Percentiles rank a stretch among this genome's conserved stretches.
These are phyloP conservation scores for Neurospora tetraspora DNA, from an alignment of 495 filamentous ascomycete genomes.

Conservation along the genomic window DNA sequence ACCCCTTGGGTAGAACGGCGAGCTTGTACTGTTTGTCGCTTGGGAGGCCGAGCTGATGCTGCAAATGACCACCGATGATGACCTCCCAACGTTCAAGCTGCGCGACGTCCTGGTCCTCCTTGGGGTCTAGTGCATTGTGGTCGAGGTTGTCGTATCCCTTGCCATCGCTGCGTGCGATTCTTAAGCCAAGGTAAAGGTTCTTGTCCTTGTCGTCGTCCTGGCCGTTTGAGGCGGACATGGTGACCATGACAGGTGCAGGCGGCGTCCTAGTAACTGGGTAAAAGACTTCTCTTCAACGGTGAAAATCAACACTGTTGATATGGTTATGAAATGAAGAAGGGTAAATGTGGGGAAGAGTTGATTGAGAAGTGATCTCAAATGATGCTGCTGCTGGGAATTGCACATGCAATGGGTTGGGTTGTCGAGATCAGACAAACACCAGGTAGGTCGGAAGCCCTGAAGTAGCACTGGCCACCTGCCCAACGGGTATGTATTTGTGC, in stretches of 20 bases:
- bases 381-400: neutral
- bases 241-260: neutral
- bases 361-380: neutral
- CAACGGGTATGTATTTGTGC: neutral
- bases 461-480: neutral
- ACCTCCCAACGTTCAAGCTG: constrained; percentile 25
- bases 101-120: constrained; percentile 16
- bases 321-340: neutral
- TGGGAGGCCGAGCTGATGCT: constrained; percentile 13
- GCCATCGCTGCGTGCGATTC: constrained; percentile 22
- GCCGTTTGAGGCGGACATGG: neutral
- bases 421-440: neutral
- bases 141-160: constrained; percentile 13
- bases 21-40: constrained; percentile 22
- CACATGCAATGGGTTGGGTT: neutral
- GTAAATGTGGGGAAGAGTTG: neutral
- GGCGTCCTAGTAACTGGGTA: neutral
- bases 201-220: constrained; percentile 2
- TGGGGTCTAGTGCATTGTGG: constrained; percentile 13
- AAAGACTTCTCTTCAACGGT: neutral
- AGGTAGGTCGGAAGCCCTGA: neutral
- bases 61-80: constrained; percentile 21
- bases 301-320: neutral
- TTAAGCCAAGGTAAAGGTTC: constrained; percentile 16
- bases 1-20: constrained; percentile 20